phyloP scores from a whole-genome alignment of 2,329 filamentous ascomycete species.

The Arthroderma sp. region DNA sequence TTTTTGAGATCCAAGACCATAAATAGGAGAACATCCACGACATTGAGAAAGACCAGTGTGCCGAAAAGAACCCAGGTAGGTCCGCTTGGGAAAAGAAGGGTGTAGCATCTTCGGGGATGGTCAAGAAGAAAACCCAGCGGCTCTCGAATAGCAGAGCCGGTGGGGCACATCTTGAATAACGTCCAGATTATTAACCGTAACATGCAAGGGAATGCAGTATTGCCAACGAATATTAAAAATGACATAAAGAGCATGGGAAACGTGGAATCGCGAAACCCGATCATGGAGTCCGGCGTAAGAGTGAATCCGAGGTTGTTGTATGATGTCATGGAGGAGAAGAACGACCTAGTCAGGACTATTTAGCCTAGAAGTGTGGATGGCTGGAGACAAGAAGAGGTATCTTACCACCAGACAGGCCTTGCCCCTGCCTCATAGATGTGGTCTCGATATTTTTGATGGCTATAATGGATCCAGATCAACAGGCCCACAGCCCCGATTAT shows the following conservation, averaged over 20 bases:
- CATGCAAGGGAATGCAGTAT: slow-evolving; percentile 42
- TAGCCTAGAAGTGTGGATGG: not conserved
- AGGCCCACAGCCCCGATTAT: slow-evolving; percentile 37
- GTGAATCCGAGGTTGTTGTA: slow-evolving; percentile 42
- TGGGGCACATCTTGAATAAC: slow-evolving; percentile 36
- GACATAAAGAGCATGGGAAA: slow-evolving; percentile 28
- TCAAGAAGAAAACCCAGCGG: slow-evolving; percentile 46
- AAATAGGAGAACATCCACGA: slow-evolving; percentile 44
- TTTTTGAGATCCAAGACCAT: slow-evolving; percentile 41
- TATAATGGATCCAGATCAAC: slow-evolving; percentile 35
- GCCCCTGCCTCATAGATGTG: slow-evolving; percentile 28
- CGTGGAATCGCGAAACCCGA: slow-evolving; percentile 34
- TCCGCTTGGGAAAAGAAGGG: slow-evolving; percentile 46
- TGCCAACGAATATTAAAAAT: slow-evolving; percentile 27
- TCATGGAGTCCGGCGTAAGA: slow-evolving; percentile 43
- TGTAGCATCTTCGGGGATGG: slow-evolving; percentile 51
- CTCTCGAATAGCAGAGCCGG: slow-evolving; percentile 21
- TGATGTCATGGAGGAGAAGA: slow-evolving; percentile 41
- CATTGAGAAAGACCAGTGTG: slow-evolving; percentile 40
- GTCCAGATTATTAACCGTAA: slow-evolving; percentile 45
- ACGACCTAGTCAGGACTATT: slow-evolving; percentile 24
- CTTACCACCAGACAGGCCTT: slow-evolving; percentile 38
- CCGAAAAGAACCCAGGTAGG: slow-evolving; percentile 46
- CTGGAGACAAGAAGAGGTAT: not conserved
- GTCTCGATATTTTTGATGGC: slow-evolving; percentile 28